Conservation (phyloP, 768 basidiomycete species). For the Lyophyllum atratum region DNA sequence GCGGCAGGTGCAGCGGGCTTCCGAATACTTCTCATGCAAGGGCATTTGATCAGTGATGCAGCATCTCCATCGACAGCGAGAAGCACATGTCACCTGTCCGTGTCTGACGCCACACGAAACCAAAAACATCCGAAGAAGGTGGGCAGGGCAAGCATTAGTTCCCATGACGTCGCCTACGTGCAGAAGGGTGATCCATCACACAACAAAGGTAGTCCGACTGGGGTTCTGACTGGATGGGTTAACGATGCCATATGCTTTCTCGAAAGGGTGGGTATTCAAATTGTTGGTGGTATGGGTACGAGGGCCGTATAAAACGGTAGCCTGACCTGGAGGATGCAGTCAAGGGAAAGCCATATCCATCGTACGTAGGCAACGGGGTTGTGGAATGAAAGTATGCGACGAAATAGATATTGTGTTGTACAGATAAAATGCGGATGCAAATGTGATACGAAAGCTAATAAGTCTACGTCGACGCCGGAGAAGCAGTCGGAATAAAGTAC, state of each 20-base stretch:
- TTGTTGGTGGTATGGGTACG: no score
- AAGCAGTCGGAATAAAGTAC: not conserved
- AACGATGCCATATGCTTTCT: not conserved
- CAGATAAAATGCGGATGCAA: not conserved
- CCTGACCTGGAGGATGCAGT: no score
- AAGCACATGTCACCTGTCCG: not conserved
- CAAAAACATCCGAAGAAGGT: not conserved
- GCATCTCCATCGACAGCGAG: not conserved
- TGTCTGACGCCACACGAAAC: not conserved
- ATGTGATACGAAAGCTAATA: not conserved
- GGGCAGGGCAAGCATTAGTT: not conserved
- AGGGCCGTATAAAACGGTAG: no score
- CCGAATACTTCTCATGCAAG: no score
- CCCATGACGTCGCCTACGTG: not conserved
- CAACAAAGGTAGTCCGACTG: not conserved
- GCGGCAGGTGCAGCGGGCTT: no score
- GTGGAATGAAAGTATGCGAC: not conserved
- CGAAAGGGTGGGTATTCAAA: no score
- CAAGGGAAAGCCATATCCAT: no score
- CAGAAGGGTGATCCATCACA: not conserved
- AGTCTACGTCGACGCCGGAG: not conserved
- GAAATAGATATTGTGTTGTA: slow-evolving; percentile 1
- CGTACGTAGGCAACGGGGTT: not conserved
- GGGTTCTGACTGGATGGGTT: not conserved
- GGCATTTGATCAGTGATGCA: not conserved